Conservation (phyloP, 345 rosid species). For the Brassica rapa region DNA sequence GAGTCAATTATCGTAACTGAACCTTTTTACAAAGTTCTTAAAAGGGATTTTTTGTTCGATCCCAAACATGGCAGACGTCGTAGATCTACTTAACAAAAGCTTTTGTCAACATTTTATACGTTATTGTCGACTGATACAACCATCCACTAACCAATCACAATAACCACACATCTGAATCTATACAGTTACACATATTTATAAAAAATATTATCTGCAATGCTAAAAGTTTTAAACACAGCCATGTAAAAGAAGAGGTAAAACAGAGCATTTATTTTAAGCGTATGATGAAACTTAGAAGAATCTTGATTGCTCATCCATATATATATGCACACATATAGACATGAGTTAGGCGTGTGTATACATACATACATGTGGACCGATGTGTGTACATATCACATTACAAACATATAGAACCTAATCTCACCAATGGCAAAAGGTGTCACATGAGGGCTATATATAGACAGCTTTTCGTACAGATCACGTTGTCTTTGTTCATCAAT, state of each 20-base stretch:
- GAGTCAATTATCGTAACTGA: background rate
- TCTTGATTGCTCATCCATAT: constrained; percentile 13
- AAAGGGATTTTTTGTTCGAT: background rate
- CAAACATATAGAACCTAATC: background rate
- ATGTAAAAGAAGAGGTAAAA: background rate
- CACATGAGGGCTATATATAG: background rate
- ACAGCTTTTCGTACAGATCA: background rate
- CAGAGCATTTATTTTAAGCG: background rate
- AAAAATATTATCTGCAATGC: background rate
- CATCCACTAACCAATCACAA: background rate
- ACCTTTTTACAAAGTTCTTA: background rate
- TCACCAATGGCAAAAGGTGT: background rate
- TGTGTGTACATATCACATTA: background rate
- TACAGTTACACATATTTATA: background rate
- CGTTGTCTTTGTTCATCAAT: background rate
- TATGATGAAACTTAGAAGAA: background rate
- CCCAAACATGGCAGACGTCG: background rate
- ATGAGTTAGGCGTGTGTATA: background rate
- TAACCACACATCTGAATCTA: background rate
- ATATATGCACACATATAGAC: constrained; percentile 12
- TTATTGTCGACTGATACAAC: background rate
- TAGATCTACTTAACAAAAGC: background rate
- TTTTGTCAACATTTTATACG: background rate
- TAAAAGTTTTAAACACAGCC: constrained; percentile 19
- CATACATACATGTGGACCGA: background rate